phyloP scores from a whole-genome alignment of 768 basidiomycete genomes.

The Suillus subalutaceus region DNA sequence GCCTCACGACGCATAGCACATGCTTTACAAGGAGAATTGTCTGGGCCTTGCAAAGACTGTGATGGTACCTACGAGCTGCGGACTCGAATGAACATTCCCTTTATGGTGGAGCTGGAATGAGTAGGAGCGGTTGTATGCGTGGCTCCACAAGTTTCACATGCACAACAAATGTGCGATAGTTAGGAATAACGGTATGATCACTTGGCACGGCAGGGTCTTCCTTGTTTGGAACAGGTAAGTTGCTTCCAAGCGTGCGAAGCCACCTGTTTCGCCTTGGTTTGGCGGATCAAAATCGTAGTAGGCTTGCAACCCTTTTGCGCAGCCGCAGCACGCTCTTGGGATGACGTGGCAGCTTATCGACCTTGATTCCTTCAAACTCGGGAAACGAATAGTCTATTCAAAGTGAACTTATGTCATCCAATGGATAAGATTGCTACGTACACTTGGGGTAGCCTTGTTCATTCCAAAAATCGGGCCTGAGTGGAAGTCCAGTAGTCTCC shows the following conservation, averaged over 20 bases:
- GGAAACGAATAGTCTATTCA: constrained; percentile 30
- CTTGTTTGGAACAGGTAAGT: constrained; percentile 17
- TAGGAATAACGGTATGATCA: constrained; percentile 19
- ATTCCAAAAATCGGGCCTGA: constrained; percentile 27
- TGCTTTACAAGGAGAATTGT: constrained; percentile 27
- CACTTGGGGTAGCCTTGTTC: constrained; percentile 25
- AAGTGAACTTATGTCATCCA: not conserved
- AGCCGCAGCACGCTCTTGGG: constrained; percentile 22
- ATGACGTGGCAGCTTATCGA: constrained; percentile 20
- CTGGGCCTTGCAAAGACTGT: constrained; percentile 29
- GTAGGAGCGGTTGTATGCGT: constrained; percentile 28
- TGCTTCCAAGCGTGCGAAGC: constrained; percentile 18
- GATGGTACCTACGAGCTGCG: constrained; percentile 22
- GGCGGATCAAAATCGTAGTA: constrained; percentile 30
- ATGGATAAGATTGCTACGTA: not conserved
- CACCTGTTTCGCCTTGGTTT: constrained; percentile 12
- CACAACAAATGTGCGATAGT: constrained; percentile 31
- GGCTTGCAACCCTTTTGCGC: constrained; percentile 24
- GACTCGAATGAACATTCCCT: constrained; percentile 7
- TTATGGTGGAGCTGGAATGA: constrained; percentile 24
- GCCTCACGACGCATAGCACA: constrained; percentile 24
- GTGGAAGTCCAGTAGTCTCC: constrained; percentile 30
- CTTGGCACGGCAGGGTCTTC: constrained; percentile 16
- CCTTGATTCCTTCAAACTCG: constrained; percentile 28
- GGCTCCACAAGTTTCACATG: constrained; percentile 27